Base-by-base conservation (phyloP, 108 stramenopile species). In the Nitzschia putrida region DNA sequence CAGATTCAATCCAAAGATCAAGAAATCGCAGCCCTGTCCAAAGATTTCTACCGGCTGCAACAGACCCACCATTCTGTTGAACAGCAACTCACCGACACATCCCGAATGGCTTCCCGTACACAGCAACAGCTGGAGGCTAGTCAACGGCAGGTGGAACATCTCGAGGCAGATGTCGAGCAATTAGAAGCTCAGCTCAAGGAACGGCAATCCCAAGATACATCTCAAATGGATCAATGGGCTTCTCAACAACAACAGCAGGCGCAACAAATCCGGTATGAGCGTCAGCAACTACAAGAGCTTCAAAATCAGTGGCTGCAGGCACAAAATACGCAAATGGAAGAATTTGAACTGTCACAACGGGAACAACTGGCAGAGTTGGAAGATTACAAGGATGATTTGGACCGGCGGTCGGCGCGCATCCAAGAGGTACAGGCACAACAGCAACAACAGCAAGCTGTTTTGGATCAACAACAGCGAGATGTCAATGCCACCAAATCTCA, bases 301-400 rank as follows among this genome's bases (percentile, higher is more conserved):
- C 68, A 77, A 44, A 42, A 69, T 12, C 76, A 77, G 47, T 77
- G 76, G 76, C 24, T 64, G 7, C 54, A 69, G 55, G 55, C 69
- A 2, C 76, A 77, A 45, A 42, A 69, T 22, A 69, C 76, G 14
- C 67, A 68, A 51, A 64, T 77, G 76, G 42, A 69, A 58, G 76
- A 77, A 41, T 54, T 69, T 26, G 63, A 77, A 52, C 8, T 57
- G 18, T 50, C 37, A 6, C 49, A 59, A 7, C 57, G 60, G 20
- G 50, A 71, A 21, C 66, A 77, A 77, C 39, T 39, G 14, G 63
- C 73, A 12, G 53, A 64, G 40, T 51, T 77, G 53, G 37, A 38
- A 12, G 13, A 63, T 12, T 53, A 69, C n/a, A 47, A 65, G 53
- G 26, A 53, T 7, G 63, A 12, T 6, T 13, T 77, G 34, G 51